Evolutionary conservation across 23 red algal genomes (phyloP).

Genomic region (Gracilaria vermiculophylla): DNA sequence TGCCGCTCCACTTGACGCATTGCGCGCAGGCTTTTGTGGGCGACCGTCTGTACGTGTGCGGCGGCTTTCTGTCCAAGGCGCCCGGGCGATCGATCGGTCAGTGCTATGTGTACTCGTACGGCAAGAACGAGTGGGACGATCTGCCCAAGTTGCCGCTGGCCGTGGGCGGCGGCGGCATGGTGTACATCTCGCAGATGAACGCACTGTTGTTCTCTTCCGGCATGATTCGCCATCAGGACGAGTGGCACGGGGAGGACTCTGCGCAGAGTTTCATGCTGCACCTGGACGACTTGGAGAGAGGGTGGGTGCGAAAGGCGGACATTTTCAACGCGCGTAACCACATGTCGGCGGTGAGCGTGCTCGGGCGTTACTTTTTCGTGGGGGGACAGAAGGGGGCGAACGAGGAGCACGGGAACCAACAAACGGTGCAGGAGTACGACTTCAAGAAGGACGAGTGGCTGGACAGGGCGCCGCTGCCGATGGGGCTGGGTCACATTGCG

Average conservation of each 20-base stretch:
- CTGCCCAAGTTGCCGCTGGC: slow-evolving; percentile 14
- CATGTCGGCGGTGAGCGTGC: neutral
- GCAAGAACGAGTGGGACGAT: neutral
- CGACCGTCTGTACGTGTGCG: slow-evolving; percentile 26
- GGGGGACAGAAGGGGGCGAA: slow-evolving; percentile 10
- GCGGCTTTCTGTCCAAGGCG: slow-evolving; percentile 4
- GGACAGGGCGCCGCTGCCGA: neutral
- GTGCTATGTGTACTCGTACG: slow-evolving; percentile 10
- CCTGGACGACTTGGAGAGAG: neutral
- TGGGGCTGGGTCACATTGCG: slow-evolving; percentile 4
- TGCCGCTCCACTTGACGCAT: slow-evolving; percentile 22
- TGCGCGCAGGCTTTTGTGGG: slow-evolving; percentile 6
- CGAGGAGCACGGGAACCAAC: slow-evolving; percentile 4
- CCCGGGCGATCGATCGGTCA: neutral
- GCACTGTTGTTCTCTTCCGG: slow-evolving; percentile 17
- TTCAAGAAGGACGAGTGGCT: neutral
- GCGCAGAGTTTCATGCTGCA: neutral
- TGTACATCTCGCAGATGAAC: neutral
- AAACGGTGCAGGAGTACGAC: slow-evolving; percentile 10
- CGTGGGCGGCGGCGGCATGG: slow-evolving; percentile 16
- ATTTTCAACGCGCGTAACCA: slow-evolving; percentile 12
- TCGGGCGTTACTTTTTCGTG: neutral
- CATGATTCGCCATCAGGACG: slow-evolving; percentile 1
- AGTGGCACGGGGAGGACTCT: neutral
- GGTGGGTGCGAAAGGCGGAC: neutral